Percentiles rank a stretch among this genome's conserved stretches.
phyloP scores from a whole-genome alignment of 2,329 filamentous ascomycete species.

The Cadophora gregata region DNA sequence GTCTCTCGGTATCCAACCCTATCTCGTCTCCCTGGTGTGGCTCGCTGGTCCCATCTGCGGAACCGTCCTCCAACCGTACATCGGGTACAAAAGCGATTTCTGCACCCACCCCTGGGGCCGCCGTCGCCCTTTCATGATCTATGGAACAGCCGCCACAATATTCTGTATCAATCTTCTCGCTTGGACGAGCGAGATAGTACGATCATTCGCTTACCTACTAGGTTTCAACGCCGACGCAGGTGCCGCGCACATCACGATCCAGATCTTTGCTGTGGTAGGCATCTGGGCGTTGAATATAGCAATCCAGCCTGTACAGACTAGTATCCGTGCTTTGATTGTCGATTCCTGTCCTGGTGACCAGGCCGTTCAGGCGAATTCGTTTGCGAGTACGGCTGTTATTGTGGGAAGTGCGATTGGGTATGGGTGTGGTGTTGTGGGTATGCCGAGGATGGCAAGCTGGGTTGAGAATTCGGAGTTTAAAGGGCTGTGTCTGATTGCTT shows the following conservation, averaged over 20 bases:
- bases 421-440: conserved; percentile 34
- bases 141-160: conserved; percentile 55
- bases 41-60: conserved; percentile 61
- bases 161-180: conserved; percentile 55
- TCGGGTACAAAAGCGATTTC: conserved; percentile 58
- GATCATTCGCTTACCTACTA: neutral
- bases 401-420: conserved; percentile 45
- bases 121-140: conserved; percentile 57
- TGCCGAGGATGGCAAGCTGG: conserved; percentile 31
- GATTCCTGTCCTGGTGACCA: conserved; percentile 44
- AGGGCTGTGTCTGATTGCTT: conserved; percentile 34
- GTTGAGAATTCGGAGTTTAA: conserved; percentile 37
- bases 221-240: neutral
- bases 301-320: conserved; percentile 45
- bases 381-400: conserved; percentile 40
- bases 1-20: conserved; percentile 58
- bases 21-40: conserved; percentile 58
- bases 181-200: conserved; percentile 53
- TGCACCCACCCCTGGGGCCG: conserved; percentile 51
- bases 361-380: conserved; percentile 43
- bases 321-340: conserved; percentile 44
- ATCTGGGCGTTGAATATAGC: conserved; percentile 43
- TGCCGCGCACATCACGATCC: neutral
- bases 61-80: conserved; percentile 58
- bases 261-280: conserved; percentile 34